phyloP scores from a whole-genome alignment of 2,329 filamentous ascomycete genomes.

The Pseudogymnoascus sp. region DNA sequence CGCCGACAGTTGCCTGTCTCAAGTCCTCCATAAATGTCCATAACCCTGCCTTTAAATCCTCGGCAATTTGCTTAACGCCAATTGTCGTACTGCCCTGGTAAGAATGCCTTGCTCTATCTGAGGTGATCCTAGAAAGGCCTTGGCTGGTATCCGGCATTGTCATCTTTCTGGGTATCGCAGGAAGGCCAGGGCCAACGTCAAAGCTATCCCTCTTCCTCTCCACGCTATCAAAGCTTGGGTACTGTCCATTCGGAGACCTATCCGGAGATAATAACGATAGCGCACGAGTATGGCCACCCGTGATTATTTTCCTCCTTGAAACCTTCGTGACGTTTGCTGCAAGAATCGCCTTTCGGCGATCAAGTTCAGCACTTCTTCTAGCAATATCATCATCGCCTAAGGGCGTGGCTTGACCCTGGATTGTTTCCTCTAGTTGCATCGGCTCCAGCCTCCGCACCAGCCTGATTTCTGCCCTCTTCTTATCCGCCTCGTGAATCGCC shows the following conservation, averaged over 20 bases:
- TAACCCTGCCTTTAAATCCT: slow-evolving; percentile 80
- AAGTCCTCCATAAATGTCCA: slow-evolving; percentile 96
- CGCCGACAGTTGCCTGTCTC: slow-evolving; percentile 88
- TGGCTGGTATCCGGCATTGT: slow-evolving; percentile 26
- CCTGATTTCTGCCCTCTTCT: slow-evolving; percentile 61
- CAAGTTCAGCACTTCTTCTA: slow-evolving; percentile 49
- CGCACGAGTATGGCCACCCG: slow-evolving; percentile 52
- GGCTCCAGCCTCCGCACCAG: slow-evolving; percentile 51
- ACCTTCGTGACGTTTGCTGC: slow-evolving; percentile 37
- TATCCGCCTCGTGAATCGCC: slow-evolving; percentile 66
- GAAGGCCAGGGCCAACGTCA: neutral
- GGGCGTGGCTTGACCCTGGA: slow-evolving; percentile 15
- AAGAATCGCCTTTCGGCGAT: slow-evolving; percentile 63
- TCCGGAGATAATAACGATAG: slow-evolving; percentile 73
- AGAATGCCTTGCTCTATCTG: slow-evolving; percentile 24
- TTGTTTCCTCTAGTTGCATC: slow-evolving; percentile 30
- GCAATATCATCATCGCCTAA: neutral
- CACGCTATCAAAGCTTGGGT: neutral
- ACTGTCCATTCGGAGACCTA: slow-evolving; percentile 18
- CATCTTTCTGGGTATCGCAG: slow-evolving; percentile 16
- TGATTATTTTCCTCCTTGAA: slow-evolving; percentile 56
- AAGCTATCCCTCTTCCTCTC: neutral
- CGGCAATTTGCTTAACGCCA: slow-evolving; percentile 32
- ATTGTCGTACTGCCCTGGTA: slow-evolving; percentile 26
- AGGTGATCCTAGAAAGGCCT: slow-evolving; percentile 20